Conservation (phyloP, 331 rosid species). For the Acacia pycnantha region DNA sequence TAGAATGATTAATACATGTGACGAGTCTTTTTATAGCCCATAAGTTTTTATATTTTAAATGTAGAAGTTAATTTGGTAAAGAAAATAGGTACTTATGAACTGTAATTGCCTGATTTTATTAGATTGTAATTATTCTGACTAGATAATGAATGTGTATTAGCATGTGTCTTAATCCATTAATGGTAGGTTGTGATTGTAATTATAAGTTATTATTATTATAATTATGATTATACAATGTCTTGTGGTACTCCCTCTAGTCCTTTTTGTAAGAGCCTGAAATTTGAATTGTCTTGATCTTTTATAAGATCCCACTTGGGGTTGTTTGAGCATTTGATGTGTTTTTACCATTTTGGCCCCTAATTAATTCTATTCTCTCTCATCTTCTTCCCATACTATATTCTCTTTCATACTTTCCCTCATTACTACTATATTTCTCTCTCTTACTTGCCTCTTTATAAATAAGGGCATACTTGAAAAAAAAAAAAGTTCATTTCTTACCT, state of each 20-base stretch:
- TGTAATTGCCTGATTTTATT: conserved; percentile 11
- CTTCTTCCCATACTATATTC: too few relatives aligned
- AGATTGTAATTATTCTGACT: neutral
- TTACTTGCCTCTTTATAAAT: too few relatives aligned
- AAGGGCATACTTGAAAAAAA: too few relatives aligned
- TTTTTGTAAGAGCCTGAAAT: too few relatives aligned
- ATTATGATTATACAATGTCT: neutral
- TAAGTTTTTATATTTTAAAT: conserved; percentile 19
- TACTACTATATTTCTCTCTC: too few relatives aligned
- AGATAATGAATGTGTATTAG: neutral
- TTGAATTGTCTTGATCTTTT: too few relatives aligned
- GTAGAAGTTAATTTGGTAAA: conserved; percentile 25
- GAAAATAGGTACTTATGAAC: conserved; percentile 22
- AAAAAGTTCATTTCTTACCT: too few relatives aligned
- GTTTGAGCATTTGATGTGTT: too few relatives aligned
- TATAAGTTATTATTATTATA: neutral
- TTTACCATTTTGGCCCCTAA: too few relatives aligned
- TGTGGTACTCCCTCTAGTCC: neutral
- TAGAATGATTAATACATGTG: conserved; percentile 30
- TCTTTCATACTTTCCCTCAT: too few relatives aligned
- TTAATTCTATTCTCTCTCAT: too few relatives aligned
- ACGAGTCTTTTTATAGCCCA: neutral
- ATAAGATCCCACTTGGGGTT: too few relatives aligned
- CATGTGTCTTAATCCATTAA: neutral
- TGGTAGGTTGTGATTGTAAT: neutral